A percentile compares a stretch with the other conserved stretches of the same genome.
Conservation (phyloP, 805 yeast species). For the Candida takata region DNA sequence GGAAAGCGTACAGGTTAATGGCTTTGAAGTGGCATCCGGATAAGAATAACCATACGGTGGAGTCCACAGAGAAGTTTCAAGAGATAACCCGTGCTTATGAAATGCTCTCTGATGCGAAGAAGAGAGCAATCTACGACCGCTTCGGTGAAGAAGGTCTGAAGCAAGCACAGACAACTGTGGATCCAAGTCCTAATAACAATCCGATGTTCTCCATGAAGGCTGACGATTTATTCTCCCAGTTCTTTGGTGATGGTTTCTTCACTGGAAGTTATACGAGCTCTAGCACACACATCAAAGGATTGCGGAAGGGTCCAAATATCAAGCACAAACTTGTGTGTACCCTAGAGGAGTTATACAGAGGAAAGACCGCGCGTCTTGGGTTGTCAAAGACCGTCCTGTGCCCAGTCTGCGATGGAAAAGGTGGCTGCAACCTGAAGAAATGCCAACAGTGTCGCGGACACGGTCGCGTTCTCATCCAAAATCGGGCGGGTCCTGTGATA, state of each 20-base stretch:
- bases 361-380: slow-evolving; percentile 49
- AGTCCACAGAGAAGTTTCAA: slow-evolving; percentile 91
- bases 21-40: slow-evolving; percentile 82
- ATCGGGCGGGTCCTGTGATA: slow-evolving; percentile 37
- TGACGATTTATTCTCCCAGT: slow-evolving; percentile 25
- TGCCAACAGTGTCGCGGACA: slow-evolving; percentile 37
- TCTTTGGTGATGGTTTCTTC: slow-evolving; percentile 26
- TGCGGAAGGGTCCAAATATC: slow-evolving; percentile 45
- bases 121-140: slow-evolving; percentile 79
- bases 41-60: slow-evolving; percentile 65
- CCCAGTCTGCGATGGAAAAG: slow-evolving; percentile 43
- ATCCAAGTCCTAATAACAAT: slow-evolving; percentile 2
- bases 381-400: slow-evolving; percentile 47
- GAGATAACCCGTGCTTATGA: slow-evolving; percentile 85
- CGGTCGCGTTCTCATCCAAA: slow-evolving; percentile 35
- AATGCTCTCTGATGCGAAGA: slow-evolving; percentile 70
- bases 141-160: slow-evolving; percentile 86
- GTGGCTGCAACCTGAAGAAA: slow-evolving; percentile 29
- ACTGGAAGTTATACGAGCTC: background rate
- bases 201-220: slow-evolving; percentile 14
- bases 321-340: slow-evolving; percentile 47
- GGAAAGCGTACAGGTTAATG: slow-evolving; percentile 44
- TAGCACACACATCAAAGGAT: slow-evolving; percentile 9
- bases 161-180: slow-evolving; percentile 43
- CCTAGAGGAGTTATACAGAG: slow-evolving; percentile 49